A percentile compares a stretch with the other conserved stretches of the same genome.
Evolutionary conservation across 345 rosid species (phyloP).

Genomic region (Brassica incana): DNA sequence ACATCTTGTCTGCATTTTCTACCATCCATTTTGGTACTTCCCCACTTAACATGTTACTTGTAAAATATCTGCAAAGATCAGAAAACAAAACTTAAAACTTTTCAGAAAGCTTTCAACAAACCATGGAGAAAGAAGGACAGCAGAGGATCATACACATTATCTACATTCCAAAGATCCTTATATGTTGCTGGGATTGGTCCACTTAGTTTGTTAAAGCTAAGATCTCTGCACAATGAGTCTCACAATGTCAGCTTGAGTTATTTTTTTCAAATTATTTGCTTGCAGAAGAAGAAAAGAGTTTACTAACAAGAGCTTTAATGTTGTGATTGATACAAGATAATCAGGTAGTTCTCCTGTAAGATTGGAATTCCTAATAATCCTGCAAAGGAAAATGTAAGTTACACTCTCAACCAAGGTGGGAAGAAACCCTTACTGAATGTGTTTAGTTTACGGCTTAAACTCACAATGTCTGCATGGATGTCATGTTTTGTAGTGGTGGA

Average conservation of each 20-base stretch:
- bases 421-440: constrained; percentile 5
- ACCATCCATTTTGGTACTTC: constrained; percentile 48
- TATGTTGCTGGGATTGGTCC: constrained; percentile 49
- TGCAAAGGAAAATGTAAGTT: constrained; percentile 25
- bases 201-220: constrained; percentile 59
- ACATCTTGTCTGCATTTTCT: constrained; percentile 47
- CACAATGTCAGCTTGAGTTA: constrained; percentile 8
- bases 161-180: constrained; percentile 19
- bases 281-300: background rate
- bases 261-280: background rate
- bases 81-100: constrained; percentile 11
- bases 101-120: background rate
- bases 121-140: background rate
- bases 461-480: constrained; percentile 43
- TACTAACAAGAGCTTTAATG: constrained; percentile 50
- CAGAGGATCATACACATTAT: constrained; percentile 20
- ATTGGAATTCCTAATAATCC: constrained; percentile 63
- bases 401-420: background rate
- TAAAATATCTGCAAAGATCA: constrained; percentile 35
- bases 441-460: background rate
- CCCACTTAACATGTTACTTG: constrained; percentile 51
- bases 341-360: constrained; percentile 47
- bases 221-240: constrained; percentile 46
- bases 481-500: constrained; percentile 42
- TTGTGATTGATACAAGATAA: constrained; percentile 35